phyloP scores from a whole-genome alignment of 2,329 filamentous ascomycete species.

The Pestalotiopsis fici region DNA sequence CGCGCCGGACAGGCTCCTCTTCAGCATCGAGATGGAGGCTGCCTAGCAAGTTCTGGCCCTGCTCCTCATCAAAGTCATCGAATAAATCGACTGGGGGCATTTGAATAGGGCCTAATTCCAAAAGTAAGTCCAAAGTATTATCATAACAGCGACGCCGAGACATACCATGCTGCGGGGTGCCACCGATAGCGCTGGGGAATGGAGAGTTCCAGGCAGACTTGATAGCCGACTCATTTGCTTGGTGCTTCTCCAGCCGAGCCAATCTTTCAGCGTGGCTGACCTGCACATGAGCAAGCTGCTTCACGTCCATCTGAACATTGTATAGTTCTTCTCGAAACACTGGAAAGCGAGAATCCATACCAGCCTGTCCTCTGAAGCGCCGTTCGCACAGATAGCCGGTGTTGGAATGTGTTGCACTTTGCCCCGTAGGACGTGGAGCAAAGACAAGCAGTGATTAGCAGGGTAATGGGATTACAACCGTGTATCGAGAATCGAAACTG shows the following conservation, averaged over 20 bases:
- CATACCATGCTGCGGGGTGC: slow-evolving; percentile 85
- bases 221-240: slow-evolving; percentile 66
- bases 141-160: slow-evolving; percentile 13
- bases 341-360: slow-evolving; percentile 66
- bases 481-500: not conserved
- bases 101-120: slow-evolving; percentile 68
- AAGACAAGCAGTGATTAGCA: slow-evolving; percentile 11
- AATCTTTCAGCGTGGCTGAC: slow-evolving; percentile 63
- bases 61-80: slow-evolving; percentile 87
- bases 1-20: slow-evolving; percentile 81
- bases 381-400: not conserved
- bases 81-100: slow-evolving; percentile 84
- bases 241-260: slow-evolving; percentile 63
- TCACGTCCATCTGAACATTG: slow-evolving; percentile 70
- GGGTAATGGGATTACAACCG: not conserved
- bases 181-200: slow-evolving; percentile 82
- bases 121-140: slow-evolving; percentile 18
- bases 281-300: slow-evolving; percentile 66
- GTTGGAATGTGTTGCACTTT: not conserved
- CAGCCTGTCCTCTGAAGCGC: slow-evolving; percentile 26
- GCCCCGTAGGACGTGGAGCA: slow-evolving; percentile 8
- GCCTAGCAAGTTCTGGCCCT: slow-evolving; percentile 76
- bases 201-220: slow-evolving; percentile 95
- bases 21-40: slow-evolving; percentile 85
- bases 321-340: slow-evolving; percentile 66